Conservation (phyloP, 2,329 filamentous ascomycete species). For the Fusarium heterosporum region DNA sequence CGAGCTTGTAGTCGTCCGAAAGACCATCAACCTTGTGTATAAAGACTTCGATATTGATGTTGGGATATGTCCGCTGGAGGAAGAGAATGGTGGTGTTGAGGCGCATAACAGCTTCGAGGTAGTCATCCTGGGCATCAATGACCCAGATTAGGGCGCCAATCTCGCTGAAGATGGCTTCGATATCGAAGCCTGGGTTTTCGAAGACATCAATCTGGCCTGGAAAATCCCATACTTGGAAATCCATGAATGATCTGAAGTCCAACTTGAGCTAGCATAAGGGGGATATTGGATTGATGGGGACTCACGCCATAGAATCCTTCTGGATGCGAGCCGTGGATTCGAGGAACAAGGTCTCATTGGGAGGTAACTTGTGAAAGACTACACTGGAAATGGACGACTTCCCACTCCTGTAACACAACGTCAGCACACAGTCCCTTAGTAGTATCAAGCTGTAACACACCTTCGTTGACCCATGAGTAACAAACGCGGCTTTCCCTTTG, state of each 20-base stretch:
- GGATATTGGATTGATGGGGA: constrained; percentile 28
- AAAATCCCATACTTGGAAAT: constrained; percentile 98
- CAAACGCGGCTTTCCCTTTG: constrained; percentile 82
- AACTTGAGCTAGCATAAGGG: neutral
- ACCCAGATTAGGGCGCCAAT: constrained; percentile 98
- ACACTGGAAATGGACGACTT: constrained; percentile 99
- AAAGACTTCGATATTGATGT: constrained; percentile 97
- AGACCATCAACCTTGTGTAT: constrained; percentile 99
- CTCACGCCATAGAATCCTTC: constrained; percentile 94
- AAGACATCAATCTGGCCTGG: constrained; percentile 93
- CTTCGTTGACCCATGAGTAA: constrained; percentile 95
- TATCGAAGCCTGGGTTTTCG: constrained; percentile 88
- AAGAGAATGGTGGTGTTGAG: constrained; percentile 91
- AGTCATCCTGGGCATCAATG: constrained; percentile 98
- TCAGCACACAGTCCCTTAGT: constrained; percentile 8
- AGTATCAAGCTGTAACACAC: constrained; percentile 60
- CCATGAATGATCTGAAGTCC: constrained; percentile 87
- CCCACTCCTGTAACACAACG: constrained; percentile 75
- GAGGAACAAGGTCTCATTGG: constrained; percentile 93
- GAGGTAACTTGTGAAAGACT: constrained; percentile 98
- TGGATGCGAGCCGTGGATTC: constrained; percentile 95
- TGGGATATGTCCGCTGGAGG: constrained; percentile 87
- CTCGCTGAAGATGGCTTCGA: constrained; percentile 92
- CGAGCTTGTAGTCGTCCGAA: constrained; percentile 94
- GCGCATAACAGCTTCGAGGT: constrained; percentile 87